Evolutionary conservation across 2,329 filamentous ascomycete genomes (phyloP).

Genomic region (Aspergillus ochraceus): DNA sequence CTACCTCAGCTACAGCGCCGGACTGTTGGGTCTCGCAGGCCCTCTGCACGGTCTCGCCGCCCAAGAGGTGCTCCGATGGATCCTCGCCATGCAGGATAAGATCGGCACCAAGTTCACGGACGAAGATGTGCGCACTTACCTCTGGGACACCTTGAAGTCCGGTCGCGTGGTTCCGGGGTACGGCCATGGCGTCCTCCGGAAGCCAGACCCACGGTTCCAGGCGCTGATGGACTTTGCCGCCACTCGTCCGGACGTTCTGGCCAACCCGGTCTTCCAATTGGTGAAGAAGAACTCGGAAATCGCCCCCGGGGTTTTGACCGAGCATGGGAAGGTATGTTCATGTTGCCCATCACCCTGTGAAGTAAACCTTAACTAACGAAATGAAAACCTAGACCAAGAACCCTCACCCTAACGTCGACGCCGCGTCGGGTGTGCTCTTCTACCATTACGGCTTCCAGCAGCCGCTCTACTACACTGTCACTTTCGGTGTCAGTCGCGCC

Average conservation of each 20-base stretch:
- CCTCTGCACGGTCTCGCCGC: slow-evolving; percentile 90
- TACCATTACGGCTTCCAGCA: slow-evolving; percentile 98
- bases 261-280: slow-evolving; percentile 87
- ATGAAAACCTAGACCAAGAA: slow-evolving; percentile 70
- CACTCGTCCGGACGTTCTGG: slow-evolving; percentile 77
- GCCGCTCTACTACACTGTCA: slow-evolving; percentile 87
- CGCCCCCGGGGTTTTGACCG: slow-evolving; percentile 82
- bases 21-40: slow-evolving; percentile 92
- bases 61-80: slow-evolving; percentile 96
- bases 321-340: slow-evolving; percentile 76
- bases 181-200: slow-evolving; percentile 92
- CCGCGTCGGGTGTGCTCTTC: slow-evolving; percentile 89
- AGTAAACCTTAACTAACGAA: slow-evolving; percentile 6
- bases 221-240: slow-evolving; percentile 95
- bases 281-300: slow-evolving; percentile 92
- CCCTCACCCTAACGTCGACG: slow-evolving; percentile 96
- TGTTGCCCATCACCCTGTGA: neutral
- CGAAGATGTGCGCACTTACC: slow-evolving; percentile 80
- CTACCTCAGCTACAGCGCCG: slow-evolving; percentile 93
- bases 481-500: slow-evolving; percentile 66
- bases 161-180: slow-evolving; percentile 94
- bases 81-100: slow-evolving; percentile 88
- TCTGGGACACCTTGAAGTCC: slow-evolving; percentile 90
- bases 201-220: slow-evolving; percentile 94
- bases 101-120: slow-evolving; percentile 78